Base-by-base conservation (phyloP, 169 alveolate species). In the Plasmodium fragile region DNA sequence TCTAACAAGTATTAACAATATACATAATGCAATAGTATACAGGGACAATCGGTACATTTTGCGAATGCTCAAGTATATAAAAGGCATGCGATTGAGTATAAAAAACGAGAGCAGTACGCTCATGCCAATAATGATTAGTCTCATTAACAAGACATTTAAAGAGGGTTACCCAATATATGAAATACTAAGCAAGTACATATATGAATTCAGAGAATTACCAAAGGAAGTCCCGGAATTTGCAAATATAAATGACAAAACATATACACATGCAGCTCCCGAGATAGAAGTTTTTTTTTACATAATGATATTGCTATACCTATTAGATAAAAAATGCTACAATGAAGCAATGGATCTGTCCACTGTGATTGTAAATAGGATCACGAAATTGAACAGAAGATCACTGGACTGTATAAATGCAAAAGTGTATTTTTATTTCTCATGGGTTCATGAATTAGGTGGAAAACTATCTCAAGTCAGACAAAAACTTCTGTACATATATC, bases 371-470 rank as follows among this genome's bases (percentile, higher is more conserved):
- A 43, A 96, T 45, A 79, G 95, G 43, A 92, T 96, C 65, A 87
- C 93, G 71, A 95, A 93, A 43, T 22, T 94, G 92, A 96, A 94
- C 71, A 92, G 92, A 81, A 82, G 96, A 87, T 95, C 98, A 10
- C 92, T 97, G 83, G 99, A 98, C 85, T 97, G 95, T 80, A 93
- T 97, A 18, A 85, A 84, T 71, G 95, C 98, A 11, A 96, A 97
- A 70, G 95, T 97, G 2, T 93, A 96, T 83, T 98, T 96, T 94
- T 97, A 96, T 93, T 96, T 95, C 89, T 95, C 98, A 34, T 95
- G 98, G 81, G 96, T 95, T n/a, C 97, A 96, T 81, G 99, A 98
- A 78, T 94, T 97, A 82, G 97, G 97, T 13, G 98, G 98, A 13
- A 94, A 92, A 79, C 83, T 97, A 49, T 82, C 92, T 36, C 94